Conservation (phyloP, 106 monocot species). For the Chionographis japonica region DNA sequence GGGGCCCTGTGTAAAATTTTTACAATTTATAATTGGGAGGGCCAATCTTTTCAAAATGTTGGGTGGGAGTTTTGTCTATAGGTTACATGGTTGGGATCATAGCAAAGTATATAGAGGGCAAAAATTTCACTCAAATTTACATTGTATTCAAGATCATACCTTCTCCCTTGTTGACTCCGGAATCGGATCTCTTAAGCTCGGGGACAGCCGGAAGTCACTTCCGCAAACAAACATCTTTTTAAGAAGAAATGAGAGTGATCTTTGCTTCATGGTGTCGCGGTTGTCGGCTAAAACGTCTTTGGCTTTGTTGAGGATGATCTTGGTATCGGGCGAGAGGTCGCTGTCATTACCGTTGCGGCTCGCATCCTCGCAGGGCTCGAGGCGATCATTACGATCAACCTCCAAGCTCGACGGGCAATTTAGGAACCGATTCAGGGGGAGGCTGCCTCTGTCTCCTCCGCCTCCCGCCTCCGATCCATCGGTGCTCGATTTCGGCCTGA, state of each 20-base stretch:
- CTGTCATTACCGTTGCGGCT: conserved; percentile 11
- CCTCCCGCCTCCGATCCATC: not conserved
- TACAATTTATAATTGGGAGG: no score
- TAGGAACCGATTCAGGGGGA: conserved; percentile 30
- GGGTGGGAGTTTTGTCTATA: no score
- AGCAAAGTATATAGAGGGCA: no score
- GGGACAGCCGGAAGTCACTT: conserved; percentile 36
- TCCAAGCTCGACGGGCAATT: conserved; percentile 53
- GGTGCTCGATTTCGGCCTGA: conserved; percentile 15
- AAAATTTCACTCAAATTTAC: no score
- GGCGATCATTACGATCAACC: conserved; percentile 21
- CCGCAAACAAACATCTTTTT: conserved; percentile 50
- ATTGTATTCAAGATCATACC: conserved; percentile 15
- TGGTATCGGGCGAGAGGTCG: conserved; percentile 31
- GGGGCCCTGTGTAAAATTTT: no score
- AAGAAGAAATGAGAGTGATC: conserved; percentile 51
- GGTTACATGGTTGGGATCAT: no score
- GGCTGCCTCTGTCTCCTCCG: conserved; percentile 20
- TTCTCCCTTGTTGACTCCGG: conserved; percentile 59
- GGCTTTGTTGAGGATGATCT: conserved; percentile 34
- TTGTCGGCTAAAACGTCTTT: conserved; percentile 33
- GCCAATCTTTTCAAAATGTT: no score
- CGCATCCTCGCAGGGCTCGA: conserved; percentile 3
- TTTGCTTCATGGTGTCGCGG: conserved; percentile 19
- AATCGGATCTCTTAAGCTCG: conserved; percentile 35